Base-by-base conservation (phyloP, 164 flowering plant genomes). In the Malania oleifera region DNA sequence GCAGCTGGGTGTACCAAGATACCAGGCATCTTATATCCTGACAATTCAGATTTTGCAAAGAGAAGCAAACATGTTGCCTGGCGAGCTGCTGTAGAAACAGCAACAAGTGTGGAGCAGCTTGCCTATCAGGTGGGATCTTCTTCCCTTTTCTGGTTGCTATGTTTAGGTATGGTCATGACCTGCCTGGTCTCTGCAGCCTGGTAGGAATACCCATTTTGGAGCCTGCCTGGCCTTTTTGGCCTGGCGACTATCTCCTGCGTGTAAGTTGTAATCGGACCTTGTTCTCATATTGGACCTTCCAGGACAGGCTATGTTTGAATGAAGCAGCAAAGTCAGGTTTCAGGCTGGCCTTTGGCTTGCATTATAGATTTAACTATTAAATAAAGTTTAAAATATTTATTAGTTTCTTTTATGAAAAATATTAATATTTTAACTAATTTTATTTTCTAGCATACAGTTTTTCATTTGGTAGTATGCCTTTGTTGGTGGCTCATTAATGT, bases 1-100 rank as follows among this genome's bases (percentile, higher is more conserved):
- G 80, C 81, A 95, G 99, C 76, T 77, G 99, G 99, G 17, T 68
- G 85, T 68, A 63, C 25, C 54, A 91, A 82, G 80, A 82, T 95
- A 56, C 86, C 85, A 2, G 89, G 84, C 28, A 51, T 91, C 45
- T 65, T 72, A 10, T 95, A 95, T 73, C 83, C 86, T 55, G 99
- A 95, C 14, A 75, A 67, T 61, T 85, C 86, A 52, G 99, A 91
- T 29, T 70, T 57, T 65, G 82, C 91, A 2, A 88, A 73, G 71
- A 76, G 93, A 72, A 83, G 77, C 67, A 90, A 67, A 71, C 62
- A 22, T 73, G 60, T 76, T 70, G 84, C 77, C 24, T 95, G 99
- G 99, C 72, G 84, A 74, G 96, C 96, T 68, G 77, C 83, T 34
- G 91, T 91, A 20, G 96, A 86, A 70, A 61, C 81, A 67, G 78